Percentiles rank a stretch among this genome's conserved stretches.
Conservation (phyloP, 208 protist species). For the Trypanosoma melophagium region DNA sequence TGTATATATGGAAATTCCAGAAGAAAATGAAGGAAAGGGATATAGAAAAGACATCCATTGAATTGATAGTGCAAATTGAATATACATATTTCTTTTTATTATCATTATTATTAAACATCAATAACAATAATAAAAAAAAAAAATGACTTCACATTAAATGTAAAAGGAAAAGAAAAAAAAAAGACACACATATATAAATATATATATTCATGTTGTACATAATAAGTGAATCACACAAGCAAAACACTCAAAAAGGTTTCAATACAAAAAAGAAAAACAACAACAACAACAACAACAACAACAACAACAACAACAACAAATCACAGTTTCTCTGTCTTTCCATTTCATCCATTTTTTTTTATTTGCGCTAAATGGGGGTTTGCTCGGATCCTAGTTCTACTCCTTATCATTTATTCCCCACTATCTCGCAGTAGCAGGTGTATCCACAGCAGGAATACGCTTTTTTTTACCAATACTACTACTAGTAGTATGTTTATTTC, state of each 20-base stretch:
- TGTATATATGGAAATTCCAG: too few relatives aligned
- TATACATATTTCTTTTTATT: not conserved
- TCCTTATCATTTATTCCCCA: not conserved
- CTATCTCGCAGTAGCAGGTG: not conserved
- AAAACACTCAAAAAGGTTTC: too few relatives aligned
- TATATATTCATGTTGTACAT: not conserved
- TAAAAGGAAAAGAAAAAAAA: too few relatives aligned
- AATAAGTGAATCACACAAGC: too few relatives aligned
- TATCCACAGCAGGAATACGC: not conserved
- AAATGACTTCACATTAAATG: not conserved
- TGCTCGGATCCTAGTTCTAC: too few relatives aligned
- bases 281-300: not conserved
- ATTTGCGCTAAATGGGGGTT: too few relatives aligned
- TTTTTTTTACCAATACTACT: not conserved
- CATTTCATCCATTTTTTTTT: not conserved
- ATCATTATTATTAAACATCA: not conserved
- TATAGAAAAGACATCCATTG: too few relatives aligned
- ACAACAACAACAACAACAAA: not conserved
- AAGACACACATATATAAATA: not conserved
- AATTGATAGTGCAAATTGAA: too few relatives aligned
- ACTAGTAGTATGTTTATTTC: not conserved
- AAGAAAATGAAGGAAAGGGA: too few relatives aligned
- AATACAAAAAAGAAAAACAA: not conserved
- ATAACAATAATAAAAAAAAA: constrained; percentile 3
- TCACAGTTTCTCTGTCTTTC: not conserved